Evolutionary conservation across 805 yeast species (phyloP).

Genomic region (Saccharomycopsis vini): DNA sequence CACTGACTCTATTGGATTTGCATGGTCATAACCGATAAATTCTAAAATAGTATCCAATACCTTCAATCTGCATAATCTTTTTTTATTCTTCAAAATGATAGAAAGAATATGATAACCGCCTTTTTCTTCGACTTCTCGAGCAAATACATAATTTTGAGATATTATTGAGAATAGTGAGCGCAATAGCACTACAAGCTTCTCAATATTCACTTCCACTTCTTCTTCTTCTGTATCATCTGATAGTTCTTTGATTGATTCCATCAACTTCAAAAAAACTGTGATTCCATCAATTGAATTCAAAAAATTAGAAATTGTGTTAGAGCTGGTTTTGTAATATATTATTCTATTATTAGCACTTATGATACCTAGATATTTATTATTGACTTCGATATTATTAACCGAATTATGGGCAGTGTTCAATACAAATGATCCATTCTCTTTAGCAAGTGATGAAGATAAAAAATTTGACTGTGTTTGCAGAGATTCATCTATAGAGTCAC

Average conservation of each 20-base stretch:
- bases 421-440: constrained; percentile 2
- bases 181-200: constrained; percentile 23
- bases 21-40: constrained; percentile 48
- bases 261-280: constrained; percentile 34
- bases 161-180: constrained; percentile 36
- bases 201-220: not conserved
- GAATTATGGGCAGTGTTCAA: constrained; percentile 18
- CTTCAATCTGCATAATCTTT: constrained; percentile 29
- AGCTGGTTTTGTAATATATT: constrained; percentile 8
- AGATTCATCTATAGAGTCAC: too few relatives aligned
- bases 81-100: constrained; percentile 40
- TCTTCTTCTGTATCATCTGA: constrained; percentile 24
- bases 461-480: too few relatives aligned
- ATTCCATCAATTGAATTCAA: constrained; percentile 41
- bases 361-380: constrained; percentile 11
- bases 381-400: constrained; percentile 9
- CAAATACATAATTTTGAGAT: constrained; percentile 39
- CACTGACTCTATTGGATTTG: constrained; percentile 45
- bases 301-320: constrained; percentile 9
- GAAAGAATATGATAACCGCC: constrained; percentile 55
- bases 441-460: not conserved
- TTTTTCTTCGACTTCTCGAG: constrained; percentile 48
- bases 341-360: not conserved
- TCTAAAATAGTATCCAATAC: constrained; percentile 40
- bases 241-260: constrained; percentile 36